Conservation (phyloP, 208 protist species). For the Trypanosoma scelopori region DNA sequence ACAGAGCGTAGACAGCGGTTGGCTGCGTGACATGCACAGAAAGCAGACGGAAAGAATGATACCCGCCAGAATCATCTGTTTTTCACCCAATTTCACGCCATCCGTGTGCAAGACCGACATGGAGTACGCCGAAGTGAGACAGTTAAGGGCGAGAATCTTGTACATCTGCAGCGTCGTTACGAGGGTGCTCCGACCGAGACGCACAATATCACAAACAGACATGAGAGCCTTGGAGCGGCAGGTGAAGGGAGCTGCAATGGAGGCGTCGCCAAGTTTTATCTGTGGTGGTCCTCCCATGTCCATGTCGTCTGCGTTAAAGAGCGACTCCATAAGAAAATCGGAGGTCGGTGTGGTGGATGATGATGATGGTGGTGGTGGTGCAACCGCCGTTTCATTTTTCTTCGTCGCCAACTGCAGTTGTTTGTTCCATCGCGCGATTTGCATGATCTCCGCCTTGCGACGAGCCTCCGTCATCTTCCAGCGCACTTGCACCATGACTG, state of each 20-base stretch:
- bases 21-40: slow-evolving; percentile 97
- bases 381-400: slow-evolving; percentile 48
- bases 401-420: slow-evolving; percentile 64
- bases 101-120: slow-evolving; percentile 97
- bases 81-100: slow-evolving; percentile 97
- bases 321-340: slow-evolving; percentile 88
- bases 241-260: slow-evolving; percentile 94
- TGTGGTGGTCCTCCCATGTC: slow-evolving; percentile 78
- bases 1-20: slow-evolving; percentile 92
- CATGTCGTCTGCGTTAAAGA: slow-evolving; percentile 85
- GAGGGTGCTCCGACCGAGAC: slow-evolving; percentile 97
- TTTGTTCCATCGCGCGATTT: slow-evolving; percentile 80
- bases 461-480: slow-evolving; percentile 83
- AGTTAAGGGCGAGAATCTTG: slow-evolving; percentile 99
- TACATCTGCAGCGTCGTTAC: slow-evolving; percentile 99
- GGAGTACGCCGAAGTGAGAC: slow-evolving; percentile 95
- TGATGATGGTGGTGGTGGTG: slow-evolving; percentile 31
- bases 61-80: slow-evolving; percentile 95
- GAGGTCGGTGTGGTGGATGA: too few species aligned
- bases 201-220: slow-evolving; percentile 94
- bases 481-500: slow-evolving; percentile 76
- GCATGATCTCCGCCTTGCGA: slow-evolving; percentile 81
- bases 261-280: slow-evolving; percentile 93
- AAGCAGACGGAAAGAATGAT: slow-evolving; percentile 97
- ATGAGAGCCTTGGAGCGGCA: slow-evolving; percentile 89